Conservation (phyloP, 345 rosid genomes). For the Psidium guajava region DNA sequence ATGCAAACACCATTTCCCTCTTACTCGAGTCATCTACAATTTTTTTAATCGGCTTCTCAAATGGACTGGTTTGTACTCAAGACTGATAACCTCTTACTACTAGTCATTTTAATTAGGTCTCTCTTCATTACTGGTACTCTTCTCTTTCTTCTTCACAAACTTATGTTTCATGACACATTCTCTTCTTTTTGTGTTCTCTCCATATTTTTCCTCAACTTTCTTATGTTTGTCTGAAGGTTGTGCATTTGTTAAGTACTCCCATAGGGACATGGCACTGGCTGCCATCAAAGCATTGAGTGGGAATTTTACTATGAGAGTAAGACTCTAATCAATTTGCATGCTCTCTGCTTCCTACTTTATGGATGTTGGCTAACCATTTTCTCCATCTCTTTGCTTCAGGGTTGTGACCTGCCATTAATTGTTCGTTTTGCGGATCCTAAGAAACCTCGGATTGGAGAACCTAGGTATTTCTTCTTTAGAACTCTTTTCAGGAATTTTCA, state of each 20-base stretch:
- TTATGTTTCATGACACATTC: background rate
- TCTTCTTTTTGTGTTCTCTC: background rate
- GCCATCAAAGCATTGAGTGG: constrained; percentile 77
- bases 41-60: background rate
- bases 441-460: constrained; percentile 54
- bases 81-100: background rate
- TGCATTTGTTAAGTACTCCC: constrained; percentile 67
- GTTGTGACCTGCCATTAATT: constrained; percentile 69
- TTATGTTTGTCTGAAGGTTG: constrained; percentile 43
- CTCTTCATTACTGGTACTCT: background rate
- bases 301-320: constrained; percentile 62
- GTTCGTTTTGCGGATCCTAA: constrained; percentile 82
- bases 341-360: constrained; percentile 2
- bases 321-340: background rate
- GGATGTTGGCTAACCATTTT: background rate
- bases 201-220: constrained; percentile 4
- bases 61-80: background rate
- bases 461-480: constrained; percentile 33
- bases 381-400: constrained; percentile 29
- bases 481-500: background rate
- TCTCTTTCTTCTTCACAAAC: background rate
- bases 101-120: background rate
- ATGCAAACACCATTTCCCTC: background rate
- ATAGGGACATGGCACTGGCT: constrained; percentile 72
- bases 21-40: background rate